phyloP scores from a whole-genome alignment of 2,329 filamentous ascomycete genomes.

The Teratosphaeria pseudoeucalypti region DNA sequence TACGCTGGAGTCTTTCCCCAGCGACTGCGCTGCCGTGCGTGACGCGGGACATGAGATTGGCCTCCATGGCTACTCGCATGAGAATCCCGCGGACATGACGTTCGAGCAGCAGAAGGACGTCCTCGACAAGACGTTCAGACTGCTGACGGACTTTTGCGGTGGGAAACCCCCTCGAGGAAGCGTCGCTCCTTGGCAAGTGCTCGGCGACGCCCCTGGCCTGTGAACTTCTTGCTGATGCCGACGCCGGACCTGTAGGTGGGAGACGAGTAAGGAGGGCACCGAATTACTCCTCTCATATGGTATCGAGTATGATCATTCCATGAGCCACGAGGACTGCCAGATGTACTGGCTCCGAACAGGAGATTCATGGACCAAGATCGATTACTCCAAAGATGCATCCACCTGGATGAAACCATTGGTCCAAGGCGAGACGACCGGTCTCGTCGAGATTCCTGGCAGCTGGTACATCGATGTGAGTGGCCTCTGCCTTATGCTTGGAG shows the following conservation, averaged over 20 bases:
- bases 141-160: conserved; percentile 57
- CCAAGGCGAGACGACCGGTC: conserved; percentile 47
- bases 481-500: neutral
- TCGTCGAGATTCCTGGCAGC: conserved; percentile 52
- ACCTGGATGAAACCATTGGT: conserved; percentile 57
- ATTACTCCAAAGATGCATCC: conserved; percentile 49
- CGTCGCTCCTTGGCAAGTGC: conserved; percentile 49
- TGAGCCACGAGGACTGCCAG: conserved; percentile 53
- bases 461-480: conserved; percentile 15
- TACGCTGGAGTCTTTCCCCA: conserved; percentile 52
- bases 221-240: neutral
- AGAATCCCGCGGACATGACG: conserved; percentile 61
- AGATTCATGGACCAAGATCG: conserved; percentile 56
- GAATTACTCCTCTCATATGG: conserved; percentile 54
- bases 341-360: conserved; percentile 53
- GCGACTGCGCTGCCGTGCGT: conserved; percentile 49
- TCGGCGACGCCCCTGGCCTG: neutral
- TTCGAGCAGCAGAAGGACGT: conserved; percentile 64
- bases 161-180: conserved; percentile 56
- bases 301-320: conserved; percentile 58
- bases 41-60: conserved; percentile 56
- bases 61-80: conserved; percentile 61
- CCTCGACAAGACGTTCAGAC: conserved; percentile 58
- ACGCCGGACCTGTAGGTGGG: conserved; percentile 39
- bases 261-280: conserved; percentile 56